Evolutionary conservation across 2,329 filamentous ascomycete species (phyloP).

Genomic region (Ilyonectria destructans): DNA sequence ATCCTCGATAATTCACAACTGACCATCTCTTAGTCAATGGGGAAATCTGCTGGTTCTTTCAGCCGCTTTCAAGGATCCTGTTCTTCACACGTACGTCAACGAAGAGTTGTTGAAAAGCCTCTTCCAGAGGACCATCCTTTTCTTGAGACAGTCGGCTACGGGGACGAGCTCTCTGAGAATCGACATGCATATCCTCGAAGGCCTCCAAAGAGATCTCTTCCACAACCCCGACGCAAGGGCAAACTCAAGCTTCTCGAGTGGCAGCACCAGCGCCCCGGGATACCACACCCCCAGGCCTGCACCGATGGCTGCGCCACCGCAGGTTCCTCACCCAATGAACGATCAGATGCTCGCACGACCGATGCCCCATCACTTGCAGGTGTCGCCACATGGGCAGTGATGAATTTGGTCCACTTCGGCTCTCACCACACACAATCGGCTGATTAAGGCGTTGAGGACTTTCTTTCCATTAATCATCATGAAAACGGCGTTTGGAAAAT

Average conservation of each 20-base stretch:
- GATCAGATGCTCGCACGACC: conserved; percentile 45
- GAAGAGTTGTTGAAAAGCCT: conserved; percentile 71
- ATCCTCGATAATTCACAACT: conserved; percentile 20
- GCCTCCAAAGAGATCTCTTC: conserved; percentile 66
- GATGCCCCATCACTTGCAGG: conserved; percentile 47
- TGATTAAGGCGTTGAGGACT: conserved; percentile 19
- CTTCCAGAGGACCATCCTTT: conserved; percentile 81
- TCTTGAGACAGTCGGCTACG: conserved; percentile 79
- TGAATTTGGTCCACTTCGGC: conserved; percentile 1
- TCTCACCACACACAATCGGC: conserved; percentile 17
- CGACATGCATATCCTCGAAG: conserved; percentile 82
- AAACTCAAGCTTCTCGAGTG: conserved; percentile 63
- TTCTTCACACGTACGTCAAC: conserved; percentile 73
- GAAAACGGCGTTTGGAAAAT: conserved; percentile 36
- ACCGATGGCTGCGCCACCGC: conserved; percentile 46
- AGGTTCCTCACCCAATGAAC: conserved; percentile 42
- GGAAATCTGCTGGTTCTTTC: conserved; percentile 94
- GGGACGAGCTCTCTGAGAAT: conserved; percentile 82
- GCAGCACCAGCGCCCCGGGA: conserved; percentile 51
- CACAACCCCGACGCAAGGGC: conserved; percentile 48
- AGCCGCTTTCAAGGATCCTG: conserved; percentile 81
- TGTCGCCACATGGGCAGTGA: conserved; percentile 43
- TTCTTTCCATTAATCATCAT: conserved; percentile 30
- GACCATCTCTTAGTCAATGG: conserved; percentile 80
- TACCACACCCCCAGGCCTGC: conserved; percentile 47